Conservation (phyloP, 179 eudicot genomes). For the Gypsophila paniculata region DNA sequence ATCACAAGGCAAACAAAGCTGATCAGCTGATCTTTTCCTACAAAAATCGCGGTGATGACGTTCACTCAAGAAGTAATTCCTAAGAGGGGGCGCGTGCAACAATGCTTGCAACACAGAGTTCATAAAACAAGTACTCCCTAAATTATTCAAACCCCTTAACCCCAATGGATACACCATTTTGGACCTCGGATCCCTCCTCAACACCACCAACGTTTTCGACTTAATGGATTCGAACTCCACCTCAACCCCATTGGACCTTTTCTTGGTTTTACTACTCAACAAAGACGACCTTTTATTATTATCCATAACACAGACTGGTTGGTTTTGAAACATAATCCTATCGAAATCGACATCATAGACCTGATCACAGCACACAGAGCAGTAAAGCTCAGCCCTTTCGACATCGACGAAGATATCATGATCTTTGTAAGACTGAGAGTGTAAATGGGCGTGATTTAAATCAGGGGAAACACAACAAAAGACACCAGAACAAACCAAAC, state of each 20-base stretch:
- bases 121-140: constrained; percentile 60
- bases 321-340: constrained; percentile 30
- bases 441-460: constrained; percentile 50
- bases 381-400: constrained; percentile 55
- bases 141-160: constrained; percentile 50
- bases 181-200: constrained; percentile 31
- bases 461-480: constrained; percentile 38
- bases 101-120: constrained; percentile 57
- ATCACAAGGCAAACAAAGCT: constrained; percentile 53
- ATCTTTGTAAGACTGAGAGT: constrained; percentile 30
- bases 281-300: too few relatives aligned
- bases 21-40: constrained; percentile 33
- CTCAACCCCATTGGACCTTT: constrained; percentile 5
- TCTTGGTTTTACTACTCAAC: neutral
- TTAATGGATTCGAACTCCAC: constrained; percentile 31
- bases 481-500: constrained; percentile 56
- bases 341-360: constrained; percentile 64
- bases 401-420: constrained; percentile 52
- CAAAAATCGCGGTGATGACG: constrained; percentile 41
- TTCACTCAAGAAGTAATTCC: constrained; percentile 51
- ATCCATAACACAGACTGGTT: too few relatives aligned
- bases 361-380: constrained; percentile 51
- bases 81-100: constrained; percentile 51
- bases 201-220: constrained; percentile 21
- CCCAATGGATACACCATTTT: constrained; percentile 36